These are phyloP conservation scores for Suillus paluster DNA, from an alignment of 768 basidiomycete species.

Conservation along the genomic window DNA sequence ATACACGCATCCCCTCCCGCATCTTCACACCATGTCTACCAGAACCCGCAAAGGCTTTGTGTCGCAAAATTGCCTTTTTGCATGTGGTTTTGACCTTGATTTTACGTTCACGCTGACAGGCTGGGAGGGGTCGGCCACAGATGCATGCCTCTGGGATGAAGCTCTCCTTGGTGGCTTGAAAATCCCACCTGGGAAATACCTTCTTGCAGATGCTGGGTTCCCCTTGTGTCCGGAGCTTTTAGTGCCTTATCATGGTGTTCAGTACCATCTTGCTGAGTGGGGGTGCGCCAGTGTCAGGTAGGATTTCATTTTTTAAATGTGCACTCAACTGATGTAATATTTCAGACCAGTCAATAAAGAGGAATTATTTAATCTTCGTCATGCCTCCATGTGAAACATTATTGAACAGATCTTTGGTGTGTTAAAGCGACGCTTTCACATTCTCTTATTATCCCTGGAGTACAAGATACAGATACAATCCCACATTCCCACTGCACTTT, in stretches of 20 bases:
- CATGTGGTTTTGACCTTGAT: constrained; percentile 15
- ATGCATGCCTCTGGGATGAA: constrained; percentile 15
- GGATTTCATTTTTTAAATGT: too few relatives aligned
- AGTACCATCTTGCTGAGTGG: constrained; percentile 9
- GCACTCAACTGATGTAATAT: too few relatives aligned
- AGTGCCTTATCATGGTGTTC: too few relatives aligned
- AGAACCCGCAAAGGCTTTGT: constrained; percentile 18
- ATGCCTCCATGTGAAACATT: constrained; percentile 43
- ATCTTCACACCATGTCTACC: too few relatives aligned
- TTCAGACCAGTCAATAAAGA: constrained; percentile 37
- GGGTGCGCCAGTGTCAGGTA: too few relatives aligned
- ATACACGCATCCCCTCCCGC: too few relatives aligned
- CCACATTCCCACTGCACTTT: constrained; percentile 23
- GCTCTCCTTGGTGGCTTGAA: neutral
- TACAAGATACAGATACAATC: constrained; percentile 27
- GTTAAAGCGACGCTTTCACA: constrained; percentile 31
- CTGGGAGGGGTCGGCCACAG: constrained; percentile 24
- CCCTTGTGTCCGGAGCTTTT: too few relatives aligned
- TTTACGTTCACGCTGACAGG: constrained; percentile 18
- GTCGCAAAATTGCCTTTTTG: constrained; percentile 21
- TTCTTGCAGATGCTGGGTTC: constrained; percentile 9
- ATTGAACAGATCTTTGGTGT: constrained; percentile 47
- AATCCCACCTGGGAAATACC: constrained; percentile 27
- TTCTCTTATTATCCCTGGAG: constrained; percentile 18
- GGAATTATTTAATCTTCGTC: constrained; percentile 48